Evolutionary conservation across 768 basidiomycete species (phyloP).

Genomic region (Suillus subaureus): DNA sequence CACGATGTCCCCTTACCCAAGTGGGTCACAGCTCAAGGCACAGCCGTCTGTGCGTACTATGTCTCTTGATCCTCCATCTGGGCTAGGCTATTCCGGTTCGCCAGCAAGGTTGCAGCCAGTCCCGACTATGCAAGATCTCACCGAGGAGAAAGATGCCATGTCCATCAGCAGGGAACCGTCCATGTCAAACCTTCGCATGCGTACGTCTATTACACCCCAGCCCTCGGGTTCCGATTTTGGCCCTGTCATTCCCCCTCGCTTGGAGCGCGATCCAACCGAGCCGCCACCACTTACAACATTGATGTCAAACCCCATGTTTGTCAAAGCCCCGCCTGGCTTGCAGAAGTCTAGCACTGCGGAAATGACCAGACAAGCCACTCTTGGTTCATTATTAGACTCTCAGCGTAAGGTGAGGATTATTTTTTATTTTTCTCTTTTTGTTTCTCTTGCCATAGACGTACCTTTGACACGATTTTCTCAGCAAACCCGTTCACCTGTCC

Average conservation of each 20-base stretch:
- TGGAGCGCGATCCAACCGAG: constrained; percentile 59
- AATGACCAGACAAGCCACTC: constrained; percentile 43
- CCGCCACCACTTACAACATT: constrained; percentile 69
- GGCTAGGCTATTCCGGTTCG: constrained; percentile 19
- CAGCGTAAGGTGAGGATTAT: constrained; percentile 51
- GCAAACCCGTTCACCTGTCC: constrained; percentile 51
- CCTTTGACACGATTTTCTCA: constrained; percentile 11
- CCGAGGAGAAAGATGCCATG: constrained; percentile 25
- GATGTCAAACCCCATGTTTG: constrained; percentile 67
- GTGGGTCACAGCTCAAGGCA: constrained; percentile 34
- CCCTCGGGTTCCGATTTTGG: constrained; percentile 48
- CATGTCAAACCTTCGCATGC: constrained; percentile 56
- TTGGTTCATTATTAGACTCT: constrained; percentile 61
- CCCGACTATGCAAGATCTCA: constrained; percentile 38
- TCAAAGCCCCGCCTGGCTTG: constrained; percentile 54
- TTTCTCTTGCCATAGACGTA: constrained; percentile 5
- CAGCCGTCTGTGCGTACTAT: constrained; percentile 56
- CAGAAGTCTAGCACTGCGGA: constrained; percentile 26
- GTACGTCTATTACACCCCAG: constrained; percentile 72
- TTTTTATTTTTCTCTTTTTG: not conserved
- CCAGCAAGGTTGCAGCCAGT: constrained; percentile 26
- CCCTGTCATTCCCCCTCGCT: constrained; percentile 40
- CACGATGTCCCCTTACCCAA: constrained; percentile 45
- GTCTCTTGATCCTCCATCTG: constrained; percentile 68
- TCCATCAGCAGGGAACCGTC: constrained; percentile 41